These are phyloP conservation scores for Epipyxis sp. DNA, from an alignment of 108 stramenopile species.

Conservation along the genomic window DNA sequence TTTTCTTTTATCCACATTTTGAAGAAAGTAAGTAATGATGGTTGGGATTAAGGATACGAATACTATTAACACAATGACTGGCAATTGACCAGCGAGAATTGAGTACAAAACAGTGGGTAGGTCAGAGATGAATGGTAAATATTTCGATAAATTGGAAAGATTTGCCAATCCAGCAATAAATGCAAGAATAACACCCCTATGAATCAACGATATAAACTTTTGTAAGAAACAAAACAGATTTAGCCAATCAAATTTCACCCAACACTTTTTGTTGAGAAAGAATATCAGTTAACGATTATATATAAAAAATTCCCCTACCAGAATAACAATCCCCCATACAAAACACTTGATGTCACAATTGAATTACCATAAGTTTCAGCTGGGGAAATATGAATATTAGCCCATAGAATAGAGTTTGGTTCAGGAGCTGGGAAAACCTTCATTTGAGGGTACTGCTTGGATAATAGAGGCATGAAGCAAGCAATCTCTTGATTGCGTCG, in stretches of 20 bases:
- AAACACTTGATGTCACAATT: background rate
- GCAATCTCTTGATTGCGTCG: background rate
- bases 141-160: background rate
- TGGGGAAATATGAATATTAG: background rate
- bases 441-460: background rate
- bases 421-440: background rate
- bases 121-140: conserved; percentile 15
- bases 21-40: background rate
- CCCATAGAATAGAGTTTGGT: conserved; percentile 12
- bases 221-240: too few relatives aligned
- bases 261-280: too few relatives aligned
- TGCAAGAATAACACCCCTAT: background rate
- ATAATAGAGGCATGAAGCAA: background rate
- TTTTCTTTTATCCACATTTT: conserved; percentile 1
- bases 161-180: conserved; percentile 20
- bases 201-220: too few relatives aligned
- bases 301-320: too few relatives aligned
- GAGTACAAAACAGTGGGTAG: conserved; percentile 9
- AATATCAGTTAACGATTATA: too few relatives aligned
- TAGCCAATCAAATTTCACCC: too few relatives aligned
- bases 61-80: conserved; percentile 10
- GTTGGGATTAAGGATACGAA: conserved; percentile 18
- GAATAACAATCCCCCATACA: conserved; percentile 17
- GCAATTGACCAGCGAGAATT: background rate
- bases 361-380: background rate